Percentiles rank a stretch among this genome's conserved stretches.
Evolutionary conservation across 208 protist species (phyloP).

Genomic region (Acanthamoeba sp.): DNA sequence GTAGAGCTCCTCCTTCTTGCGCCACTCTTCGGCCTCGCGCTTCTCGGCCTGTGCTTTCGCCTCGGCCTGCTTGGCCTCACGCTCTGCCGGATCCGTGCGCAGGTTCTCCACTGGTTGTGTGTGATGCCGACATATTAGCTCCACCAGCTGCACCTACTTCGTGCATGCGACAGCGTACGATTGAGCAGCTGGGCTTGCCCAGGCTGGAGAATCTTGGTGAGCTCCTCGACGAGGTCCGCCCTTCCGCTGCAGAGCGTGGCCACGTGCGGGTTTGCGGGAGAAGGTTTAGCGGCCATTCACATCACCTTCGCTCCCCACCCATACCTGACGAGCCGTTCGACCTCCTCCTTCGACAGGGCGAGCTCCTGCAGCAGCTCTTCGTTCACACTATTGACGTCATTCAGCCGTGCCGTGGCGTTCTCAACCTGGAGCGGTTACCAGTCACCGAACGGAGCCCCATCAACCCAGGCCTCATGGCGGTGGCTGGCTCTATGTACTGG

Average conservation of each 20-base stretch:
- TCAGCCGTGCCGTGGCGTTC: background rate
- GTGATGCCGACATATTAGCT: too few species aligned
- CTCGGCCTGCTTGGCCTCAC: constrained; percentile 15
- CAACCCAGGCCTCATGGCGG: too few species aligned
- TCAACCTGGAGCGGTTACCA: too few species aligned
- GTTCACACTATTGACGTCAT: background rate
- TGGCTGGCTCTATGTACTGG: too few species aligned
- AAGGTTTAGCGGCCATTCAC: too few species aligned
- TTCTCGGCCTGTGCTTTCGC: constrained; percentile 2
- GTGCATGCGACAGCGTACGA: background rate
- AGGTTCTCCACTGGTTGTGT: background rate
- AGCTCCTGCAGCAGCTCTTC: background rate
- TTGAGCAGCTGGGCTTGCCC: background rate
- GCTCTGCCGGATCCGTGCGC: background rate
- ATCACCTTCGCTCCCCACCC: too few species aligned
- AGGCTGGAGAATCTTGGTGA: constrained; percentile 25
- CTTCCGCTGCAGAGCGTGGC: background rate
- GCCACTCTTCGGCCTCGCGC: background rate
- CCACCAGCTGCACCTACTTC: too few species aligned
- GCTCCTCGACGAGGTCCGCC: background rate
- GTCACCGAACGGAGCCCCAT: too few species aligned
- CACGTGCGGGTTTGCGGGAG: background rate
- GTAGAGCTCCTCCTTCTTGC: constrained; percentile 57
- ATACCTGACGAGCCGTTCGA: background rate
- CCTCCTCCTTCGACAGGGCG: background rate